Percentiles rank a stretch among this genome's conserved stretches.
Conservation (phyloP, 2,329 filamentous ascomycete genomes). For the Amphichorda felina region DNA sequence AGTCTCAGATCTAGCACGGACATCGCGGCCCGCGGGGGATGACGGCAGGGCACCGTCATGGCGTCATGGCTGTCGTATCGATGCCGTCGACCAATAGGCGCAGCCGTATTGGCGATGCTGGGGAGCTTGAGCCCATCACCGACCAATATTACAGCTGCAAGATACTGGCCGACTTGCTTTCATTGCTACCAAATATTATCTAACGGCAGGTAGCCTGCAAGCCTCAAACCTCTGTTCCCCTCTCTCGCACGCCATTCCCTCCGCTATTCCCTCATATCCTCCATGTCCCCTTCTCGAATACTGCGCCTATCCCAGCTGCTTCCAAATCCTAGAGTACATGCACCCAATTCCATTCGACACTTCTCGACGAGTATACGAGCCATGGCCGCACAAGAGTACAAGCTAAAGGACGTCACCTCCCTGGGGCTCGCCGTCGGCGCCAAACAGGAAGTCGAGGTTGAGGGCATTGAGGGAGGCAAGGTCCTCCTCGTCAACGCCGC, state of each 20-base stretch:
- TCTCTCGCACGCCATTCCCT: background rate
- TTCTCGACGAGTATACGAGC: constrained; percentile 9
- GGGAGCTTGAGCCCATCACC: too few relatives aligned
- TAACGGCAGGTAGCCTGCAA: too few relatives aligned
- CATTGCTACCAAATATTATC: too few relatives aligned
- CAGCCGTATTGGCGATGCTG: too few relatives aligned
- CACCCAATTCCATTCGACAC: background rate
- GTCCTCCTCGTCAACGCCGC: constrained; percentile 73
- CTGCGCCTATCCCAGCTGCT: background rate
- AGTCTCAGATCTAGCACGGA: too few relatives aligned
- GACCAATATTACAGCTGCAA: too few relatives aligned
- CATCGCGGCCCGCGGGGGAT: too few relatives aligned
- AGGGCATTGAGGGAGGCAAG: constrained; percentile 77
- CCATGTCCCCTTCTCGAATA: background rate
- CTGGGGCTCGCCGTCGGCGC: constrained; percentile 67
- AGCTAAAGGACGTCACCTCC: constrained; percentile 65
- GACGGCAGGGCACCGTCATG: too few relatives aligned
- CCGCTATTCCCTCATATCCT: background rate
- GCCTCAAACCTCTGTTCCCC: background rate
- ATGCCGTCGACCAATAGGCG: too few relatives aligned
- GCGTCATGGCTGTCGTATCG: too few relatives aligned
- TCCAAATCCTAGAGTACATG: background rate
- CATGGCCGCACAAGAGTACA: constrained; percentile 47
- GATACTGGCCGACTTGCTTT: too few relatives aligned
- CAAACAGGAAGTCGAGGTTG: constrained; percentile 82